Percentiles rank a stretch among this genome's conserved stretches.
These are phyloP conservation scores for Calcarisporium arbuscula DNA, from an alignment of 2,329 filamentous ascomycete species.

Conservation along the genomic window DNA sequence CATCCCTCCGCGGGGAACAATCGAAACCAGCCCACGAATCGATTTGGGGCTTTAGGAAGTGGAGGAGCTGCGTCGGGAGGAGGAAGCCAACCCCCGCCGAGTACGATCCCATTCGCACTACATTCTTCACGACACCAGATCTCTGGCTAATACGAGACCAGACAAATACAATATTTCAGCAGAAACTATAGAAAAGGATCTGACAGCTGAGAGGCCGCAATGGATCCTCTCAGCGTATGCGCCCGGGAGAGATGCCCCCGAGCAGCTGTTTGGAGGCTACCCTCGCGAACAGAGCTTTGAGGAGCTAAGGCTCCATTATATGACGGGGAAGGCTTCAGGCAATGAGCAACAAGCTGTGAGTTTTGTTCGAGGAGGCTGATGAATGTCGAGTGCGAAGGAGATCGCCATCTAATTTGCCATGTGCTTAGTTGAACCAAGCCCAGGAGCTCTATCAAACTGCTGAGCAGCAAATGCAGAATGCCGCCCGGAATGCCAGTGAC, in stretches of 20 bases:
- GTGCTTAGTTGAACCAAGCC: slow-evolving; percentile 56
- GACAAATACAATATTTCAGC: slow-evolving; percentile 47
- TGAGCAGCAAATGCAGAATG: slow-evolving; percentile 65
- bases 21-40: slow-evolving; percentile 38
- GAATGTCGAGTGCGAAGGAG: no score
- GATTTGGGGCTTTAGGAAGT: slow-evolving; percentile 47
- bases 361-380: no score
- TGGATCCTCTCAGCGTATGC: slow-evolving; percentile 88
- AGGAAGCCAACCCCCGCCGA: slow-evolving; percentile 14
- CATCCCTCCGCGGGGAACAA: slow-evolving; percentile 35
- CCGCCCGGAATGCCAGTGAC: slow-evolving; percentile 61
- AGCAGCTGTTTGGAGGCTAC: slow-evolving; percentile 75
- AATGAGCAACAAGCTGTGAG: slow-evolving; percentile 49
- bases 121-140: no score
- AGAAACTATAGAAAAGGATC: slow-evolving; percentile 57
- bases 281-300: slow-evolving; percentile 81
- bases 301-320: slow-evolving; percentile 74
- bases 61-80: slow-evolving; percentile 22
- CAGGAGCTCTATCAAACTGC: slow-evolving; percentile 57
- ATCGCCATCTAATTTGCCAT: no score
- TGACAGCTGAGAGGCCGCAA: slow-evolving; percentile 64
- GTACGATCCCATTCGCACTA: no score
- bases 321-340: slow-evolving; percentile 51
- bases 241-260: slow-evolving; percentile 68
- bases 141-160: no score